A percentile compares a stretch with the other conserved stretches of the same genome.
phyloP scores from a whole-genome alignment of 2,329 filamentous ascomycete species.

The Paecilomyces dactylethromorphus region DNA sequence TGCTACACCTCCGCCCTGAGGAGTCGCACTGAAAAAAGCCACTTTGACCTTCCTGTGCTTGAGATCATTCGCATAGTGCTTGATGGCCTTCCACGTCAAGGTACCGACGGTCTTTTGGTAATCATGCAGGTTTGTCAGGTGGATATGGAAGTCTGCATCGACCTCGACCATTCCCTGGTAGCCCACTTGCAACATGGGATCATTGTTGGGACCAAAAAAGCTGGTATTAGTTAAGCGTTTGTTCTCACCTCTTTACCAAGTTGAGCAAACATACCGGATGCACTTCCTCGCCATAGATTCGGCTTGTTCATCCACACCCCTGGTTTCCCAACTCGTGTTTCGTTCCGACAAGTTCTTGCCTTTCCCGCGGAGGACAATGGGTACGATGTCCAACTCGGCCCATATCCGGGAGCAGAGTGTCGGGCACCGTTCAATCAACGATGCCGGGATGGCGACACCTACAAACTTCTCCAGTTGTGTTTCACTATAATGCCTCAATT shows the following conservation, averaged over 20 bases:
- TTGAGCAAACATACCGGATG: slow-evolving; percentile 52
- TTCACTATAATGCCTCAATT: slow-evolving; percentile 55
- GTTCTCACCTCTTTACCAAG: background rate
- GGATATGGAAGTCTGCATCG: slow-evolving; percentile 59
- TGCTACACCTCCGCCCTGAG: slow-evolving; percentile 75
- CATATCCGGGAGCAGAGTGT: slow-evolving; percentile 64
- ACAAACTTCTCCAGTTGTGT: slow-evolving; percentile 67
- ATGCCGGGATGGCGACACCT: slow-evolving; percentile 61
- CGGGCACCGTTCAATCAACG: slow-evolving; percentile 56
- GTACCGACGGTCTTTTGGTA: slow-evolving; percentile 56
- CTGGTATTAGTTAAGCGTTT: slow-evolving; percentile 28
- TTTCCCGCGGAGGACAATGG: slow-evolving; percentile 52
- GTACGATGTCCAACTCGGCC: slow-evolving; percentile 69
- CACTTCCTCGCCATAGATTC: slow-evolving; percentile 77
- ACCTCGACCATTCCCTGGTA: slow-evolving; percentile 64
- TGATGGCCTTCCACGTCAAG: slow-evolving; percentile 59
- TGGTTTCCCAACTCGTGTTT: slow-evolving; percentile 40
- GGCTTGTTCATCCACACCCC: slow-evolving; percentile 70
- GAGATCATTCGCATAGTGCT: slow-evolving; percentile 57
- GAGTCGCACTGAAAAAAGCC: slow-evolving; percentile 74
- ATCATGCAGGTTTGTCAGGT: slow-evolving; percentile 50
- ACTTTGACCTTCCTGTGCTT: slow-evolving; percentile 60
- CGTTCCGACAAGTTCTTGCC: slow-evolving; percentile 24
- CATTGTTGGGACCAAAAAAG: slow-evolving; percentile 65
- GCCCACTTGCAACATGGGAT: slow-evolving; percentile 61